These are phyloP conservation scores for Berkeleyomyces rouxiae DNA, from an alignment of 2,329 filamentous ascomycete genomes.

Conservation along the genomic window DNA sequence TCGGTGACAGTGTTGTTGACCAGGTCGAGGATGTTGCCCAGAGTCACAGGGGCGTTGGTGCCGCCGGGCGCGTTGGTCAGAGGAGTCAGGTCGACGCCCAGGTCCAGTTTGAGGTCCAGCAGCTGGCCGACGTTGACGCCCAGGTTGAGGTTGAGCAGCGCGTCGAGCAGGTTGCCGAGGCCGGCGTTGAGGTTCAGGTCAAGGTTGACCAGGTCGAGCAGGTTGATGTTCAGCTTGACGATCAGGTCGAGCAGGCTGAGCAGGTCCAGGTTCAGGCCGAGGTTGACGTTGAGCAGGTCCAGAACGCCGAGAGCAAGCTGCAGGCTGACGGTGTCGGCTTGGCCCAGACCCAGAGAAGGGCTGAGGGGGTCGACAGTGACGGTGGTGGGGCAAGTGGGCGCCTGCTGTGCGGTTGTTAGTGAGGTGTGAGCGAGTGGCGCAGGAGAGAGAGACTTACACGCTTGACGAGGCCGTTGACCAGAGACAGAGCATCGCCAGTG, in stretches of 20 bases:
- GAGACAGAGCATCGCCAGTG: background rate
- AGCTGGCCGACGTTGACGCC: conserved; percentile 3
- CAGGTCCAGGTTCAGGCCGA: conserved; percentile 8
- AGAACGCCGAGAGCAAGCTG: conserved; percentile 9
- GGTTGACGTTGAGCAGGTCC: conserved; percentile 4
- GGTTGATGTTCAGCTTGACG: conserved; percentile 8
- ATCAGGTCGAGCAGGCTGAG: conserved; percentile 3
- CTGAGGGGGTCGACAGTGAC: conserved; percentile 11
- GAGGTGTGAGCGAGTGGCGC: no score
- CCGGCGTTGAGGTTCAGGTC: conserved; percentile 5
- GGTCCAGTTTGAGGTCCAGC: conserved; percentile 7
- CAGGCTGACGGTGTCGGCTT: conserved; percentile 2
- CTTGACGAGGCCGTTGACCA: conserved; percentile 2
- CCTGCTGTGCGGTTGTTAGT: background rate
- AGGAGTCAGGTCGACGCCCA: conserved; percentile 2
- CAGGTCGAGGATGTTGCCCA: conserved; percentile 9
- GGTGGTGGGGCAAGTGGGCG: background rate
- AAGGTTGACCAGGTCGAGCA: conserved; percentile 11
- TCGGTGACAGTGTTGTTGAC: background rate
- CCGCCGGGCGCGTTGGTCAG: background rate
- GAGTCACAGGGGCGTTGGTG: background rate
- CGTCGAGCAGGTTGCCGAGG: conserved; percentile 7
- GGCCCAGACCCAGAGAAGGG: background rate
- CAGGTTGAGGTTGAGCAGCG: conserved; percentile 7
- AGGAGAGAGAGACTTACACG: conserved; percentile 5